Conservation (phyloP, 192 early-diverging fungal genomes). For the Umbelopsis sp. region DNA sequence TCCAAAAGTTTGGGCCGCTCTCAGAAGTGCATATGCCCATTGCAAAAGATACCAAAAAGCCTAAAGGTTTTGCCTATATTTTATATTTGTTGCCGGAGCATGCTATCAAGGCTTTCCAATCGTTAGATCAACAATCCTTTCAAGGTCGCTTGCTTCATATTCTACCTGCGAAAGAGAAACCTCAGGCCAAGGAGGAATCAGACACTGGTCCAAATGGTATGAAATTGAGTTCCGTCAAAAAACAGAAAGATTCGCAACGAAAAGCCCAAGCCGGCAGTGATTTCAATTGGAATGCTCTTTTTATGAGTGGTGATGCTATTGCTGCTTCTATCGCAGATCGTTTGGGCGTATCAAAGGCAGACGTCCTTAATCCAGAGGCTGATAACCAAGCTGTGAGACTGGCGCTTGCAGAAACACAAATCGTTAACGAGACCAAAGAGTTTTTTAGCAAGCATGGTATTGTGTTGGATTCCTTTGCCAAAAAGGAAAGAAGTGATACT, state of each 20-base stretch:
- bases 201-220: slow-evolving; percentile 51
- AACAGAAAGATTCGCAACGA: slow-evolving; percentile 79
- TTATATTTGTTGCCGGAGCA: slow-evolving; percentile 91
- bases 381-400: slow-evolving; percentile 93
- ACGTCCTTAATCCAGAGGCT: slow-evolving; percentile 83
- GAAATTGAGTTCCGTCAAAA: slow-evolving; percentile 72
- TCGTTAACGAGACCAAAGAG: slow-evolving; percentile 92
- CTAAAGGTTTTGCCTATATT: slow-evolving; percentile 93
- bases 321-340: slow-evolving; percentile 95
- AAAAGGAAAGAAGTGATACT: slow-evolving; percentile 82
- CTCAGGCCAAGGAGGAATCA: slow-evolving; percentile 57
- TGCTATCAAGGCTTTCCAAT: slow-evolving; percentile 85
- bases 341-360: slow-evolving; percentile 87
- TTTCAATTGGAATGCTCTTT: slow-evolving; percentile 96
- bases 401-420: slow-evolving; percentile 97
- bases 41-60: slow-evolving; percentile 86
- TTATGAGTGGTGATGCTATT: slow-evolving; percentile 95
- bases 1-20: slow-evolving; percentile 88
- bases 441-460: slow-evolving; percentile 90
- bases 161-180: slow-evolving; percentile 87
- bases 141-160: slow-evolving; percentile 93
- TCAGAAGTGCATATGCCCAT: slow-evolving; percentile 97
- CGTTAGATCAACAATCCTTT: slow-evolving; percentile 84
- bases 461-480: slow-evolving; percentile 75
- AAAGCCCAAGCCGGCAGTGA: slow-evolving; percentile 79